These are phyloP conservation scores for Salmacisia buchloeana DNA, from an alignment of 1,284 basidiomycete genomes.

Conservation along the genomic window DNA sequence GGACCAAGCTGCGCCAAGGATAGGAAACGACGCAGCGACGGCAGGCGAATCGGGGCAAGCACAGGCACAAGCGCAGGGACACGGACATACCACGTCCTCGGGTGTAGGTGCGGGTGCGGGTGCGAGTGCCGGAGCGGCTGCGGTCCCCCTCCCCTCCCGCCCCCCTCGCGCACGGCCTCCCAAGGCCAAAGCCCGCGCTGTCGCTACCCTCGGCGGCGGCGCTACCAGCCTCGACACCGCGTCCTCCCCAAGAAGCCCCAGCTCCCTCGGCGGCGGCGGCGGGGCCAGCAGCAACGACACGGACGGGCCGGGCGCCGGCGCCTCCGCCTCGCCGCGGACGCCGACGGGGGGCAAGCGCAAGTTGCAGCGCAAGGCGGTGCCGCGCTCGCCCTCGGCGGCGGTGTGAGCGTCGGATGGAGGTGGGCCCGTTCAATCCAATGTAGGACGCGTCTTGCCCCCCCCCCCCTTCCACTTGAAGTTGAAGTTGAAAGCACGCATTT, in stretches of 20 bases:
- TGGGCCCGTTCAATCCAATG: no score
- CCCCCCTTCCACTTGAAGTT: no score
- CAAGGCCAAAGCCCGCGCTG: not conserved
- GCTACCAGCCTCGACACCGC: not conserved
- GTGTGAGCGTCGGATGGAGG: no score
- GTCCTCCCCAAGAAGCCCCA: not conserved
- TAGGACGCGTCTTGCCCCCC: no score
- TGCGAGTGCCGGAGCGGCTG: not conserved
- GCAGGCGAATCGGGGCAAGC: no score
- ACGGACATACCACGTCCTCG: no score
- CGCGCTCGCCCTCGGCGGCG: no score
- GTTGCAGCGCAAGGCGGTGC: constrained; percentile 5
- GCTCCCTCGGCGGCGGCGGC: not conserved
- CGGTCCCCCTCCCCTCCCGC: not conserved
- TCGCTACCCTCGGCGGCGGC: not conserved
- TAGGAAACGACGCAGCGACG: no score
- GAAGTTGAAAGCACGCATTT: no score
- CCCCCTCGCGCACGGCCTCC: constrained; percentile 1
- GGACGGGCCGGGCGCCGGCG: not conserved
- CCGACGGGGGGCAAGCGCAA: not conserved
- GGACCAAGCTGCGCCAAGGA: no score
- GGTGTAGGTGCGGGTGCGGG: no score
- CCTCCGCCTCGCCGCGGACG: constrained; percentile 6
- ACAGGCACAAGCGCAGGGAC: not conserved
- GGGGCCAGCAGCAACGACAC: not conserved